Evolutionary conservation across 2,329 filamentous ascomycete genomes (phyloP).

Genomic region (Fusarium sp.): DNA sequence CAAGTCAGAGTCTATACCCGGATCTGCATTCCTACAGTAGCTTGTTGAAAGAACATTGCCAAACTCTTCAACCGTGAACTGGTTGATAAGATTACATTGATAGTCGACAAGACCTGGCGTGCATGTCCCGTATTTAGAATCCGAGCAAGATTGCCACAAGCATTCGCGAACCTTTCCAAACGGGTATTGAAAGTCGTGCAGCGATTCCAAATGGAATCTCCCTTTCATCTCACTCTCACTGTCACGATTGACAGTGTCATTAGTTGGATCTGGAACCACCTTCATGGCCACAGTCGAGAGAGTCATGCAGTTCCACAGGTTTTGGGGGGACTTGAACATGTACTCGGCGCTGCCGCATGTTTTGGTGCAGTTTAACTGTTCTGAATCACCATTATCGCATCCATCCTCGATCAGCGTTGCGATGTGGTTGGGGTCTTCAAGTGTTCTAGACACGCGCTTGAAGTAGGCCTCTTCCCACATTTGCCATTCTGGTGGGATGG

Average conservation of each 20-base stretch:
- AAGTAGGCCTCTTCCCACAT: slow-evolving; percentile 19
- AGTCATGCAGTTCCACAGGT: background rate
- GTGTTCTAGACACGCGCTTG: background rate
- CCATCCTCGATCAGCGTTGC: slow-evolving; percentile 1
- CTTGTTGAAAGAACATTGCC: background rate
- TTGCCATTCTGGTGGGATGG: slow-evolving; percentile 6
- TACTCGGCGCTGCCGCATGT: background rate
- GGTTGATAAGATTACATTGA: background rate
- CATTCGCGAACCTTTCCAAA: background rate
- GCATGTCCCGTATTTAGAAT: slow-evolving; percentile 6
- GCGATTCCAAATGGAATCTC: background rate
- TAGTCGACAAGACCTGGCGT: background rate
- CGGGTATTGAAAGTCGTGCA: background rate
- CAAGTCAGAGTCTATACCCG: background rate
- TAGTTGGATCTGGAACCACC: rapidly evolving
- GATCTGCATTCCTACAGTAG: slow-evolving; percentile 2
- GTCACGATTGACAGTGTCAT: background rate
- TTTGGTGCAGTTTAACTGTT: background rate
- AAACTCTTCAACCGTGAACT: background rate
- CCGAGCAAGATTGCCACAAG: slow-evolving; percentile 3
- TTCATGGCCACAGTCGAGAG: background rate
- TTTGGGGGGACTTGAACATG: background rate
- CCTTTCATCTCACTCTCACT: slow-evolving; percentile 5
- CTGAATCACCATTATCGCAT: background rate
- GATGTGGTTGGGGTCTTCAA: rapidly evolving